Conservation (phyloP, 1,284 basidiomycete genomes). For the Wallemia hederae region DNA sequence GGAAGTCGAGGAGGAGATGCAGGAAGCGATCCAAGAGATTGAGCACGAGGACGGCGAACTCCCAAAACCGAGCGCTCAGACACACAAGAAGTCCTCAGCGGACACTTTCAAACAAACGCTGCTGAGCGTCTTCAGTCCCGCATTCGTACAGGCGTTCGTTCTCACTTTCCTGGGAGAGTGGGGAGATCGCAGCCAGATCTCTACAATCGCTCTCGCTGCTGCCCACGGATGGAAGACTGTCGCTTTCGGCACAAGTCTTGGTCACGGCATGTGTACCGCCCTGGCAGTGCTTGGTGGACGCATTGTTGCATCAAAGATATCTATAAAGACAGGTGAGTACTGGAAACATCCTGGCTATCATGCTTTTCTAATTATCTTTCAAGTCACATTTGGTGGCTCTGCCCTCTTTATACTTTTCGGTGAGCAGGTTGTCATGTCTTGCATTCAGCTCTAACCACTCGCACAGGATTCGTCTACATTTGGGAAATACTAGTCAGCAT, state of each 20-base stretch:
- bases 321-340: slow-evolving; percentile 65
- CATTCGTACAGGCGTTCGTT: slow-evolving; percentile 82
- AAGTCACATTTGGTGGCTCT: slow-evolving; percentile 62
- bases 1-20: slow-evolving; percentile 30
- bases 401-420: slow-evolving; percentile 54
- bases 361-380: slow-evolving; percentile 1
- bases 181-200: slow-evolving; percentile 92
- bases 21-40: slow-evolving; percentile 27
- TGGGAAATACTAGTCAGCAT: background rate
- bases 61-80: slow-evolving; percentile 18
- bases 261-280: slow-evolving; percentile 63
- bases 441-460: background rate
- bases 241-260: slow-evolving; percentile 61
- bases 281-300: slow-evolving; percentile 71
- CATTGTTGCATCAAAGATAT: slow-evolving; percentile 74
- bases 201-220: slow-evolving; percentile 83
- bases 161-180: slow-evolving; percentile 93
- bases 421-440: background rate
- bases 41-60: slow-evolving; percentile 63
- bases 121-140: slow-evolving; percentile 56
- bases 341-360: background rate
- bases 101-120: slow-evolving; percentile 23
- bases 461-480: background rate
- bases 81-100: slow-evolving; percentile 20
- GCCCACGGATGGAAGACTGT: slow-evolving; percentile 63